Evolutionary conservation across 1,284 basidiomycete genomes (phyloP).

Genomic region (Cryptococcus sp.): DNA sequence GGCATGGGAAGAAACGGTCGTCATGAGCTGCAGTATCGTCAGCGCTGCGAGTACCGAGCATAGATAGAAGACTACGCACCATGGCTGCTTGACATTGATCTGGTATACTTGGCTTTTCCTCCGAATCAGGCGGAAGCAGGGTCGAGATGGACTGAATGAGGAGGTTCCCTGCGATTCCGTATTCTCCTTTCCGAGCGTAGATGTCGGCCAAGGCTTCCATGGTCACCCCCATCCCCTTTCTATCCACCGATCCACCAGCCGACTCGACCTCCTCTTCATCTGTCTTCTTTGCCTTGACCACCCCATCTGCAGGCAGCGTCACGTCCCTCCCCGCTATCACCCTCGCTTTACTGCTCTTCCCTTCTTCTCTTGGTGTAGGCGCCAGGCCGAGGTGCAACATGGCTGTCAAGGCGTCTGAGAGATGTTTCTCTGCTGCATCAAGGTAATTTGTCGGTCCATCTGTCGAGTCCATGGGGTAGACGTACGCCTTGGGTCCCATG

Average conservation of each 20-base stretch:
- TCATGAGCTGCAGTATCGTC: constrained; percentile 35
- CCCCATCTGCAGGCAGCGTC: constrained; percentile 17
- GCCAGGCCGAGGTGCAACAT: constrained; percentile 36
- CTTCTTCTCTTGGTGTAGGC: background rate
- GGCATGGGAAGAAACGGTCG: constrained; percentile 41
- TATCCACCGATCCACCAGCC: constrained; percentile 32
- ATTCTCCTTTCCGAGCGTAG: constrained; percentile 37
- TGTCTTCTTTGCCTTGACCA: background rate
- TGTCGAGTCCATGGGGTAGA: constrained; percentile 9
- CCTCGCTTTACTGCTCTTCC: background rate
- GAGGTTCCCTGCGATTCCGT: constrained; percentile 39
- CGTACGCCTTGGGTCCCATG: constrained; percentile 10
- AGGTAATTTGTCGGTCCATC: constrained; percentile 19
- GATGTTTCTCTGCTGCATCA: constrained; percentile 31
- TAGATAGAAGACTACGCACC: too few relatives aligned
- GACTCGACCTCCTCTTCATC: constrained; percentile 8
- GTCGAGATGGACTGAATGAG: constrained; percentile 42
- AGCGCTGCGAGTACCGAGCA: background rate
- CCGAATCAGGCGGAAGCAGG: constrained; percentile 32
- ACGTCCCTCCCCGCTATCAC: constrained; percentile 36
- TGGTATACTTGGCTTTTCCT: constrained; percentile 17
- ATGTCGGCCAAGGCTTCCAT: constrained; percentile 46
- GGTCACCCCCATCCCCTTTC: constrained; percentile 43
- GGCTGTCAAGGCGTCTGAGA: constrained; percentile 32
- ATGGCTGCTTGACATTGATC: constrained; percentile 44